A percentile compares a stretch with the other conserved stretches of the same genome.
These are phyloP conservation scores for Agaricus blazei DNA, from an alignment of 768 basidiomycete genomes.

Conservation along the genomic window DNA sequence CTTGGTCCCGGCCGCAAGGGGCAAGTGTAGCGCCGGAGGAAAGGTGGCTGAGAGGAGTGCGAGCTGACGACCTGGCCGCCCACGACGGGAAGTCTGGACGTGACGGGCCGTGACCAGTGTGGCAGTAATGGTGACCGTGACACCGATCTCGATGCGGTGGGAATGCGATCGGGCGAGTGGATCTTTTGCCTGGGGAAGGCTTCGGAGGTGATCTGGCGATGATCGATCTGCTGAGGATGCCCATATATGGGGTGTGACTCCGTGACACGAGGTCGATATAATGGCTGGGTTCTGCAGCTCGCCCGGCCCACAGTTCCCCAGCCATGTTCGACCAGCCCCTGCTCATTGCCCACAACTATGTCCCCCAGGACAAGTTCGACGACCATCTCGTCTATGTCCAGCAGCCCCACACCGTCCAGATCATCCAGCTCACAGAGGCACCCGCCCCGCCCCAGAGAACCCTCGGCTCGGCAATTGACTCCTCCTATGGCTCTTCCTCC, in stretches of 20 bases:
- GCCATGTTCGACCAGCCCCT: conserved; percentile 19
- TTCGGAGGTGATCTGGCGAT: conserved; percentile 11
- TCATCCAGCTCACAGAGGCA: conserved; percentile 73
- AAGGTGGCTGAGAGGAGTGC: conserved; percentile 21
- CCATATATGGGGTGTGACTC: conserved; percentile 6
- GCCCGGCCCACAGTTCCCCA: conserved; percentile 4
- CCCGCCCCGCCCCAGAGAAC: conserved; percentile 50
- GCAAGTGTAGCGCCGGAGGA: conserved; percentile 11
- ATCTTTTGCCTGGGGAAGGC: conserved; percentile 11
- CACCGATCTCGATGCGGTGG: conserved; percentile 25
- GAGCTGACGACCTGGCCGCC: conserved; percentile 9
- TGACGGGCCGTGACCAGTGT: conserved; percentile 5
- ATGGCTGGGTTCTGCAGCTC: background rate
- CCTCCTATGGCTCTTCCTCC: conserved; percentile 33
- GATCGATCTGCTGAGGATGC: conserved; percentile 9
- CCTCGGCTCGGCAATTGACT: conserved; percentile 32
- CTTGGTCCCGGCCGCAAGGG: conserved; percentile 3
- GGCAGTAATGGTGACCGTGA: conserved; percentile 4
- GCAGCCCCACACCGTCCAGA: conserved; percentile 49
- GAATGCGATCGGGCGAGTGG: conserved; percentile 7
- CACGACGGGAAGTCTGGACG: conserved; percentile 9
- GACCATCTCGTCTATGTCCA: conserved; percentile 40
- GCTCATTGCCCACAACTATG: conserved; percentile 14
- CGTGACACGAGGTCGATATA: conserved; percentile 7
- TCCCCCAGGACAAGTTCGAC: conserved; percentile 27